Conservation (phyloP, 2,329 filamentous ascomycete species). For the Macrophomina tecta region DNA sequence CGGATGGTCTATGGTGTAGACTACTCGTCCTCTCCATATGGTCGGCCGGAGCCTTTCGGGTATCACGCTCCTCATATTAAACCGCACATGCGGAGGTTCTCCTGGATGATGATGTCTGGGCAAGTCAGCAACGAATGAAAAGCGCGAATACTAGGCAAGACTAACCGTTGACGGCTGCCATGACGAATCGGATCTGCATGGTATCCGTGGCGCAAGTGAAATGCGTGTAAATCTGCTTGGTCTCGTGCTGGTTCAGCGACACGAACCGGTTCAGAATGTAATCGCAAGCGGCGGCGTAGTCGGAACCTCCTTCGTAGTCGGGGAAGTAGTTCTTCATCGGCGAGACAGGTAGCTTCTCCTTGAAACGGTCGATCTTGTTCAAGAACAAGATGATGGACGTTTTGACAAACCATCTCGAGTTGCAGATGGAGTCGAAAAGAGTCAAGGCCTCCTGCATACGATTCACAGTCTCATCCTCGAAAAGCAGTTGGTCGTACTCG, state of each 20-base stretch:
- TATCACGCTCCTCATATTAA: slow-evolving; percentile 73
- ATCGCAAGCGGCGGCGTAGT: slow-evolving; percentile 95
- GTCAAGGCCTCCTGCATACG: slow-evolving; percentile 76
- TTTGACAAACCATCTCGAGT: slow-evolving; percentile 75
- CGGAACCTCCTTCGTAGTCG: slow-evolving; percentile 86
- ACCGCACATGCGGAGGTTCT: slow-evolving; percentile 96
- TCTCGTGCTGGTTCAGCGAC: slow-evolving; percentile 97
- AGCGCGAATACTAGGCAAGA: slow-evolving; percentile 23
- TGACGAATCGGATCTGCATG: slow-evolving; percentile 98
- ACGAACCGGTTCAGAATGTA: slow-evolving; percentile 99
- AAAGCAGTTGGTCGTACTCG: slow-evolving; percentile 94
- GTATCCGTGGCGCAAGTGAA: slow-evolving; percentile 99
- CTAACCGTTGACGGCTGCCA: slow-evolving; percentile 98
- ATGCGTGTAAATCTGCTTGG: slow-evolving; percentile 99
- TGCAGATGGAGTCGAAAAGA: slow-evolving; percentile 75
- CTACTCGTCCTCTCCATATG: slow-evolving; percentile 20
- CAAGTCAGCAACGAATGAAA: neutral
- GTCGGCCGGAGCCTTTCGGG: slow-evolving; percentile 21
- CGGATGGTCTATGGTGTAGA: slow-evolving; percentile 24
- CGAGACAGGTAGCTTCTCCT: slow-evolving; percentile 75
- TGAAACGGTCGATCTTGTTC: slow-evolving; percentile 78
- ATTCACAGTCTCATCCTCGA: slow-evolving; percentile 90
- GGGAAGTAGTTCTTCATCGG: slow-evolving; percentile 80
- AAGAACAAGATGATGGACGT: slow-evolving; percentile 75
- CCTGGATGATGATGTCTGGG: slow-evolving; percentile 98